phyloP scores from a whole-genome alignment of 2,329 filamentous ascomycete species.

The Diaporthe sp. region DNA sequence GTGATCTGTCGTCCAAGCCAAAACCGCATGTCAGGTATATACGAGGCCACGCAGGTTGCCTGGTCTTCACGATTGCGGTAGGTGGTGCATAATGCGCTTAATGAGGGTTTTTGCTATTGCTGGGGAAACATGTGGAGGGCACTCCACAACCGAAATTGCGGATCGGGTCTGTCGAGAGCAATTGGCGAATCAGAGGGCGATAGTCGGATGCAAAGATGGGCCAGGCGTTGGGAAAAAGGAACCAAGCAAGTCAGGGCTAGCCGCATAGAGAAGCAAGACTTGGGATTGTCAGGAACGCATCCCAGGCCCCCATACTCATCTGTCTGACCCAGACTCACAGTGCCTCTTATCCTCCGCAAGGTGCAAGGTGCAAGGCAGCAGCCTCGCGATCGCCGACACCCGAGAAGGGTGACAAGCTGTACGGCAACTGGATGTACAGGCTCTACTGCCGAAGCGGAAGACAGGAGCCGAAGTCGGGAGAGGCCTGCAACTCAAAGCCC shows the following conservation, averaged over 20 bases:
- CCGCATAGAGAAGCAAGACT: constrained; percentile 13
- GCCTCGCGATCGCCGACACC: not conserved
- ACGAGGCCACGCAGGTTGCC: constrained; percentile 25
- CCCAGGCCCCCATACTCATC: not conserved
- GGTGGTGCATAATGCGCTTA: constrained; percentile 23
- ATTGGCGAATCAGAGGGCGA: constrained; percentile 25
- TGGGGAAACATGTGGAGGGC: constrained; percentile 24
- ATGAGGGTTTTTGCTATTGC: constrained; percentile 8
- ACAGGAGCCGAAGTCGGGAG: not conserved
- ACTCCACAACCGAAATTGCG: constrained; percentile 28
- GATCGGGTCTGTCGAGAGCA: not conserved
- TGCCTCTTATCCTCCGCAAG: not conserved
- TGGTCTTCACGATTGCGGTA: not conserved
- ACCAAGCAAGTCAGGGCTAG: constrained; percentile 3
- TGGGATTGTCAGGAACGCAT: not conserved
- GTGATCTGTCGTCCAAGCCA: not conserved
- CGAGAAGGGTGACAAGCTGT: not conserved
- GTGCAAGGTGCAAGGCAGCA: constrained; percentile 4
- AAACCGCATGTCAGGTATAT: not conserved
- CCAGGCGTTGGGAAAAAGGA: constrained; percentile 10
- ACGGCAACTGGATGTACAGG: not conserved
- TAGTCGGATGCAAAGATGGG: not conserved
- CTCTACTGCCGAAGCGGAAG: no score
- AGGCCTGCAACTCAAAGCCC: not conserved
- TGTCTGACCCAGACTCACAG: not conserved